phyloP scores from a whole-genome alignment of 2,329 filamentous ascomycete genomes.

The Pseudophaeomoniella oleicola region DNA sequence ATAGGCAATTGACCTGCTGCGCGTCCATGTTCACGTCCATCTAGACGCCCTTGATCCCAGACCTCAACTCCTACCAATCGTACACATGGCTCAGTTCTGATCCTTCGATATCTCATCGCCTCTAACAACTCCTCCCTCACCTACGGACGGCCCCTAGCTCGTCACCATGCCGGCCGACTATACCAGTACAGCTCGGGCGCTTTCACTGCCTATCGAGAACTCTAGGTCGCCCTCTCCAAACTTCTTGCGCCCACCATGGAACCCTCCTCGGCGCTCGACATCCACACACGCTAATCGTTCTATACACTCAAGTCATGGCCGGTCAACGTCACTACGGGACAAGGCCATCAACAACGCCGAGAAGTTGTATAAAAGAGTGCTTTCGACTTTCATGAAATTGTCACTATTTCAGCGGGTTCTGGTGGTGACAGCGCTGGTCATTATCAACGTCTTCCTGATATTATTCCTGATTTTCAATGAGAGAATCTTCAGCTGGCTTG shows the following conservation, averaged over 20 bases:
- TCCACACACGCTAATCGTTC: conserved; percentile 25
- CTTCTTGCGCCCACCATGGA: conserved; percentile 36
- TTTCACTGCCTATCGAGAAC: conserved; percentile 35
- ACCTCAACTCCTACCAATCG: no score
- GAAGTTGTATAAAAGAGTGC: conserved; percentile 17
- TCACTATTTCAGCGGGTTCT: conserved; percentile 45
- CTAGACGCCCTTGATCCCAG: no score
- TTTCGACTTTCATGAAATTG: conserved; percentile 23
- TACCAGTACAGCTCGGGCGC: conserved; percentile 35
- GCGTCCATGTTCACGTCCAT: no score
- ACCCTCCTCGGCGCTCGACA: conserved; percentile 21
- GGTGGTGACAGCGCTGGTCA: conserved; percentile 35
- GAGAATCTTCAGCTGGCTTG: conserved; percentile 60
- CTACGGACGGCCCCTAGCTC: no score
- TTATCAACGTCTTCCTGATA: conserved; percentile 42
- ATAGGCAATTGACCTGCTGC: no score
- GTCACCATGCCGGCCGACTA: conserved; percentile 32
- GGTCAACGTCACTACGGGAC: conserved; percentile 19
- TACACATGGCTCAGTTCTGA: no score
- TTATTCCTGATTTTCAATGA: conserved; percentile 67
- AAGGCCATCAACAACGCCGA: conserved; percentile 22
- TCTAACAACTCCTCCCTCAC: neutral
- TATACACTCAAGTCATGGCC: conserved; percentile 18
- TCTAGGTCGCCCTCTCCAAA: conserved; percentile 31
- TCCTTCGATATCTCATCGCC: neutral